Conservation (phyloP, 1,284 basidiomycete species). For the Cryptococcus deneoformans region DNA sequence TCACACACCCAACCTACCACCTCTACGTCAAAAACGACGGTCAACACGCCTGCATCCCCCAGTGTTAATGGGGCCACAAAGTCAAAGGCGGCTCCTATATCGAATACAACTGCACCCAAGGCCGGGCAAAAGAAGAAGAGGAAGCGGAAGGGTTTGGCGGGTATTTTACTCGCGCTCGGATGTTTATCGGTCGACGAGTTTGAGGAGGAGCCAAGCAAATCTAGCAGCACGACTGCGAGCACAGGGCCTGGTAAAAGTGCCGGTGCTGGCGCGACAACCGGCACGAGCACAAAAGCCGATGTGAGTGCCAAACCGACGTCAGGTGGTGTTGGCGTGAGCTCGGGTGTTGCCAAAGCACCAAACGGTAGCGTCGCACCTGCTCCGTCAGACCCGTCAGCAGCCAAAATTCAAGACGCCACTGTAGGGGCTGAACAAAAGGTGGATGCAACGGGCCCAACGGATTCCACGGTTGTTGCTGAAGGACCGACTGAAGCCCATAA, state of each 20-base stretch:
- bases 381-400: no score
- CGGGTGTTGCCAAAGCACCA: background rate
- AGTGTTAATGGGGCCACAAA: background rate
- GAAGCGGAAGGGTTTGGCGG: conserved; percentile 40
- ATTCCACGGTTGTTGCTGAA: background rate
- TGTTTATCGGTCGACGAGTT: conserved; percentile 43
- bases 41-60: conserved; percentile 2
- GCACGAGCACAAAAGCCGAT: background rate
- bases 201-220: conserved; percentile 29
- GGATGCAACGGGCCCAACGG: background rate
- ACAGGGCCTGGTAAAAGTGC: conserved; percentile 11
- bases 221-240: conserved; percentile 4
- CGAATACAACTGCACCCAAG: conserved; percentile 2
- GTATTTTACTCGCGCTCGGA: conserved; percentile 37
- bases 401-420: background rate
- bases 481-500: conserved; percentile 6
- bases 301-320: background rate
- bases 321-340: background rate
- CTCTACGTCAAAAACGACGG: background rate
- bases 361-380: background rate
- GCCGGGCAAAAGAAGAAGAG: conserved; percentile 35
- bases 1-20: background rate
- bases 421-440: background rate
- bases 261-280: background rate
- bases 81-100: background rate